Percentiles rank a stretch among this genome's conserved stretches.
These are phyloP conservation scores for Mrakia gelida DNA, from an alignment of 768 basidiomycete species.

Conservation along the genomic window DNA sequence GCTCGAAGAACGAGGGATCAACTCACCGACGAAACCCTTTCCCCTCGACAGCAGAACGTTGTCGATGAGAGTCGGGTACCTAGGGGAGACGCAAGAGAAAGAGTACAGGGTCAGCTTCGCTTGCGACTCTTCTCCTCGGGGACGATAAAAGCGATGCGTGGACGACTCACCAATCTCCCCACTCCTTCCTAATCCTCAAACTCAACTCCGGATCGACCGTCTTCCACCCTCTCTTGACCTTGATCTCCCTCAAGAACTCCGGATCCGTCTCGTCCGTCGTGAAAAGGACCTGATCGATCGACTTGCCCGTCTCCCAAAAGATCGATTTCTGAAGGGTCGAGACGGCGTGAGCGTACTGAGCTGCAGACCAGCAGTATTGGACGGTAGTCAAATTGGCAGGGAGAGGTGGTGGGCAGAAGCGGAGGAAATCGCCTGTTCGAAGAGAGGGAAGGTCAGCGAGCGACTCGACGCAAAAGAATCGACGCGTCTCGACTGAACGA, in stretches of 20 bases:
- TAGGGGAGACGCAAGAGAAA: neutral
- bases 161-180: constrained; percentile 7
- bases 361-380: neutral
- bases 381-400: neutral
- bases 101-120: neutral
- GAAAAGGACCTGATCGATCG: neutral
- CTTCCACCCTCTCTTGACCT: neutral
- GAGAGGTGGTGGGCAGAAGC: neutral
- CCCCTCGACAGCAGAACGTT: neutral
- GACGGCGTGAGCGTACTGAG: neutral
- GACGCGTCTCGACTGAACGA: neutral
- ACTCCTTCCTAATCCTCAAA: neutral
- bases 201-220: neutral
- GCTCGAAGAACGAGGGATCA: neutral
- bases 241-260: neutral
- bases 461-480: neutral
- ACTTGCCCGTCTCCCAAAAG: neutral
- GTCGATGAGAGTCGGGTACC: neutral
- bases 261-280: neutral
- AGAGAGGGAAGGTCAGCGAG: neutral
- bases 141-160: neutral
- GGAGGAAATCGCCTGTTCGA: neutral
- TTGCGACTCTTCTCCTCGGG: neutral
- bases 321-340: neutral
- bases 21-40: neutral